Evolutionary conservation across 106 monocot genomes (phyloP).

Genomic region (Agapanthus africanus): DNA sequence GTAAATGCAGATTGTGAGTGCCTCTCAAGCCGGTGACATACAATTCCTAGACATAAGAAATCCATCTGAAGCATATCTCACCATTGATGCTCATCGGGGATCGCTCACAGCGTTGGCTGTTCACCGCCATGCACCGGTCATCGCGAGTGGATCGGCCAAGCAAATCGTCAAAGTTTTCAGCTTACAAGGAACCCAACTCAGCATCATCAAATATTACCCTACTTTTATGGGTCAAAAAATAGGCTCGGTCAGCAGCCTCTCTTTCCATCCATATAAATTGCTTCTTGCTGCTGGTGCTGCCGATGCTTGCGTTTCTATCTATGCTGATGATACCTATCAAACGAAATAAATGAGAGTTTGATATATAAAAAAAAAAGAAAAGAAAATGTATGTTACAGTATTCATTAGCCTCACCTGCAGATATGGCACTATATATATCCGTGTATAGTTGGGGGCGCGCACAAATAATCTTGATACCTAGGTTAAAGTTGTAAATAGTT

Average conservation of each 20-base stretch:
- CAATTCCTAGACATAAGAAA: slow-evolving; percentile 76
- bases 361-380: slow-evolving; percentile 36
- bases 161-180: slow-evolving; percentile 94
- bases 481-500: slow-evolving; percentile 10
- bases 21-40: slow-evolving; percentile 4
- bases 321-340: slow-evolving; percentile 79
- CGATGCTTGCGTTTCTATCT: slow-evolving; percentile 76
- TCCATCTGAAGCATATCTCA: slow-evolving; percentile 47
- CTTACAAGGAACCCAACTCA: slow-evolving; percentile 65
- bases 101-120: slow-evolving; percentile 79
- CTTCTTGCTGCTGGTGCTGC: slow-evolving; percentile 82
- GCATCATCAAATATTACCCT: slow-evolving; percentile 75
- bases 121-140: slow-evolving; percentile 77
- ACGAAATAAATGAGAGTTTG: slow-evolving; percentile 33
- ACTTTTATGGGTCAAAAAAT: slow-evolving; percentile 93
- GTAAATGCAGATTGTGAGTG: slow-evolving; percentile 7
- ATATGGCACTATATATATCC: slow-evolving; percentile 6
- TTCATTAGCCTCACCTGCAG: slow-evolving; percentile 85
- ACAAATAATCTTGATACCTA: slow-evolving; percentile 15
- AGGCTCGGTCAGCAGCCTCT: slow-evolving; percentile 77
- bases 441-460: background rate
- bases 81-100: slow-evolving; percentile 85
- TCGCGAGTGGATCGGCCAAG: slow-evolving; percentile 94
- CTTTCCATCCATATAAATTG: slow-evolving; percentile 80
- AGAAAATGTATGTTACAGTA: slow-evolving; percentile 62